Percentiles rank a stretch among this genome's conserved stretches.
Evolutionary conservation across 2,329 filamentous ascomycete genomes (phyloP).

Genomic region (Pezicula carpinea): DNA sequence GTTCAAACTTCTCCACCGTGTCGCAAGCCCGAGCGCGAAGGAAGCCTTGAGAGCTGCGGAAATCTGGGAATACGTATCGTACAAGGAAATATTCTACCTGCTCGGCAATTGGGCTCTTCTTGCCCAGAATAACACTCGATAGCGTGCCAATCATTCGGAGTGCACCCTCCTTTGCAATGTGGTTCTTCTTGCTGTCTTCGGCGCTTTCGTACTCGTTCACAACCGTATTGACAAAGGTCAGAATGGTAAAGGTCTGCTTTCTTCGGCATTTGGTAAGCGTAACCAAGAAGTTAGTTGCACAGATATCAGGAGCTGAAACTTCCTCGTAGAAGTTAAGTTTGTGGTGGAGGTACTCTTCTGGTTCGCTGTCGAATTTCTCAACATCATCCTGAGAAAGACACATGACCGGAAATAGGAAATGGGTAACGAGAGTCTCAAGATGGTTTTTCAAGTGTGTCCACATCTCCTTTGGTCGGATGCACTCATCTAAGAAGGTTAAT

Average conservation of each 20-base stretch:
- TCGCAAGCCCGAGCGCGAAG: conserved; percentile 93
- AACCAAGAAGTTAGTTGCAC: conserved; percentile 93
- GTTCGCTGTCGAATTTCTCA: conserved; percentile 89
- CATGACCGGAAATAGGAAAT: conserved; percentile 92
- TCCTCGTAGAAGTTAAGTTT: conserved; percentile 99
- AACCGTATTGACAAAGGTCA: conserved; percentile 91
- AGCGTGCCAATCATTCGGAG: conserved; percentile 95
- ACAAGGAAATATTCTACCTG: conserved; percentile 99
- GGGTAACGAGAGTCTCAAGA: conserved; percentile 86
- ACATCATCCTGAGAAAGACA: conserved; percentile 90
- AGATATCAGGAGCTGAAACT: conserved; percentile 88
- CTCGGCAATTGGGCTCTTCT: conserved; percentile 96
- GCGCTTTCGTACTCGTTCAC: conserved; percentile 89
- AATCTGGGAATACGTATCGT: conserved; percentile 96
- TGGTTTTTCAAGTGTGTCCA: conserved; percentile 93
- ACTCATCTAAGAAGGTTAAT: conserved; percentile 92
- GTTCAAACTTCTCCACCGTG: conserved; percentile 96
- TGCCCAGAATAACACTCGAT: conserved; percentile 88
- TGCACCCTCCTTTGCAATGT: conserved; percentile 93
- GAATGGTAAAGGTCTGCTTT: conserved; percentile 92
- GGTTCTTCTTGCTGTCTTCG: conserved; percentile 84
- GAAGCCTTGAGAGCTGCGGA: conserved; percentile 87
- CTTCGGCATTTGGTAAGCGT: conserved; percentile 90
- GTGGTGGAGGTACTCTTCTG: conserved; percentile 92
- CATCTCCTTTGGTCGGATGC: conserved; percentile 94